Conservation (phyloP, 352 stramenopile genomes). For the Phytophthora melonis region DNA sequence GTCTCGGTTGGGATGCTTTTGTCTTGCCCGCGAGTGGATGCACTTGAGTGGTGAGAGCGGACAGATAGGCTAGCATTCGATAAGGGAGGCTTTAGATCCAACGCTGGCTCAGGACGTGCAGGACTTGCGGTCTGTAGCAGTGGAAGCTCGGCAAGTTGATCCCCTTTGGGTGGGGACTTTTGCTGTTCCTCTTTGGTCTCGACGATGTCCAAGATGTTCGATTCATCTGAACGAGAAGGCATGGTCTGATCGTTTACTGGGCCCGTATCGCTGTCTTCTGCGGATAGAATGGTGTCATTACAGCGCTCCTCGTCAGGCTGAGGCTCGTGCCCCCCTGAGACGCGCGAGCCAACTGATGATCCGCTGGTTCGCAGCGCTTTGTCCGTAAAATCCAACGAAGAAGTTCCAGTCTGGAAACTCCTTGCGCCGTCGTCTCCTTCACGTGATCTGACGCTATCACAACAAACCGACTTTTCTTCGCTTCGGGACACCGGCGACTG, state of each 20-base stretch:
- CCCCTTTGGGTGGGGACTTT: background rate
- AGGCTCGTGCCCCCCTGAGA: background rate
- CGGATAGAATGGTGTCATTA: background rate
- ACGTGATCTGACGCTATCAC: background rate
- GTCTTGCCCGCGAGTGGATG: background rate
- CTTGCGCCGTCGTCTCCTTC: background rate
- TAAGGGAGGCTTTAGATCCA: background rate
- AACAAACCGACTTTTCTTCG: background rate
- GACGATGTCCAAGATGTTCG: background rate
- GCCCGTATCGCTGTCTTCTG: background rate
- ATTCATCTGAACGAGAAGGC: background rate
- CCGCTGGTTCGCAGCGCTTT: background rate
- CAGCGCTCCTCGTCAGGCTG: too few relatives aligned
- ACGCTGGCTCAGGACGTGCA: constrained; percentile 5
- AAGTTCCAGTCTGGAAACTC: too few relatives aligned
- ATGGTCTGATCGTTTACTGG: background rate
- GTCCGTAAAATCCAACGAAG: background rate
- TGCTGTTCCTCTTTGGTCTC: constrained; percentile 12
- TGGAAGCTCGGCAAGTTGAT: constrained; percentile 9
- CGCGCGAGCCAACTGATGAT: background rate
- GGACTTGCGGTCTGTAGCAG: constrained; percentile 19
- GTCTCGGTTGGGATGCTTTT: constrained; percentile 15
- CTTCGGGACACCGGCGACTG: background rate
- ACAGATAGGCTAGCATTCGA: background rate
- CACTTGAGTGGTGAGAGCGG: constrained; percentile 8